Percentiles rank a stretch among this genome's conserved stretches.
Conservation (phyloP, 768 basidiomycete genomes). For the Gymnopilus dilepis region DNA sequence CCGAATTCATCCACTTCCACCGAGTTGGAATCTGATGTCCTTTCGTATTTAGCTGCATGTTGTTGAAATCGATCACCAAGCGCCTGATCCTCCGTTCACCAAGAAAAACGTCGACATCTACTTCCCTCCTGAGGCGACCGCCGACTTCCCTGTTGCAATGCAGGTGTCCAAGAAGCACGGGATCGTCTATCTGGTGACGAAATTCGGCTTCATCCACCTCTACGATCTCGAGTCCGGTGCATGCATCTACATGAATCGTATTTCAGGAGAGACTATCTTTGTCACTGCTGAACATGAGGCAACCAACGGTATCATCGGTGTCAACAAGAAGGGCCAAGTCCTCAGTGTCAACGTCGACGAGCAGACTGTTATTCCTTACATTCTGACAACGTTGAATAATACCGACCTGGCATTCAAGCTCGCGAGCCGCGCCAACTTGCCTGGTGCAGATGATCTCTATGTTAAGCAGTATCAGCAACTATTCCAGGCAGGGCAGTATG, state of each 20-base stretch:
- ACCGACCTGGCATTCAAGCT: slow-evolving; percentile 98
- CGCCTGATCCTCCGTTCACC: slow-evolving; percentile 88
- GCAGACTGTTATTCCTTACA: slow-evolving; percentile 94
- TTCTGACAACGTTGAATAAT: slow-evolving; percentile 92
- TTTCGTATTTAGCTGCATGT: slow-evolving; percentile 78
- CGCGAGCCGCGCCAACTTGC: slow-evolving; percentile 93
- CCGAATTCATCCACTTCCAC: slow-evolving; percentile 3
- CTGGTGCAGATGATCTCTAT: slow-evolving; percentile 97
- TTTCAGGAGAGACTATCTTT: slow-evolving; percentile 99
- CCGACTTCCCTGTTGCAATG: slow-evolving; percentile 99
- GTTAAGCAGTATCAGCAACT: slow-evolving; percentile 92
- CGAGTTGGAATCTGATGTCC: slow-evolving; percentile 10
- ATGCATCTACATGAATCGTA: slow-evolving; percentile 99
- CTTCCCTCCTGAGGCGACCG: slow-evolving; percentile 97
- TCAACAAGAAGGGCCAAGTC: slow-evolving; percentile 99
- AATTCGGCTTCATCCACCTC: slow-evolving; percentile 98
- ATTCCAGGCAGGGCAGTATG: slow-evolving; percentile 87
- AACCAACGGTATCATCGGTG: slow-evolving; percentile 94
- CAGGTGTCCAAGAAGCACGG: slow-evolving; percentile 98
- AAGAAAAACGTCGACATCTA: slow-evolving; percentile 99
- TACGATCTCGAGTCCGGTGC: slow-evolving; percentile 98
- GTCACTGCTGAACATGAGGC: slow-evolving; percentile 97
- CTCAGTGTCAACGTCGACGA: slow-evolving; percentile 97
- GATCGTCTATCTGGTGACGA: slow-evolving; percentile 96
- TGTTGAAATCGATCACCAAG: slow-evolving; percentile 96